These are phyloP conservation scores for Claviceps africana DNA, from an alignment of 2,329 filamentous ascomycete species.

Conservation along the genomic window DNA sequence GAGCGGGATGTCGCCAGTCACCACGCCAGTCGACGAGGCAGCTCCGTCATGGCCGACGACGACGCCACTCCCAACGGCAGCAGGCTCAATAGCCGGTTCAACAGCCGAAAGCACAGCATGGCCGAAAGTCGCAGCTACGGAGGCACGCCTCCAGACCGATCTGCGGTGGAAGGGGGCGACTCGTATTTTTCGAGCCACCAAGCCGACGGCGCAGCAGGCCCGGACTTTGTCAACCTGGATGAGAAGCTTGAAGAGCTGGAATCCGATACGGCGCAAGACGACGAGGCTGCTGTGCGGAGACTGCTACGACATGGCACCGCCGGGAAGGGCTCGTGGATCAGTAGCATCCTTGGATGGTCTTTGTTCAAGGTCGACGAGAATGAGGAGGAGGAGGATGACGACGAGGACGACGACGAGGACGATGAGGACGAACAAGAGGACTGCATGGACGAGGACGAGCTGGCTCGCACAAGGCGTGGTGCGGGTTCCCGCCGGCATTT, in stretches of 20 bases:
- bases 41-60: conserved; percentile 25
- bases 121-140: conserved; percentile 23
- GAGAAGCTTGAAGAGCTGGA: conserved; percentile 43
- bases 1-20: conserved; percentile 36
- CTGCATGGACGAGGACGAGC: conserved; percentile 12
- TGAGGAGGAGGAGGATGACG: conserved; percentile 33
- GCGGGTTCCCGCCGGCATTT: conserved; percentile 23
- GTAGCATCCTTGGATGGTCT: conserved; percentile 43
- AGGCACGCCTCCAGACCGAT: conserved; percentile 29
- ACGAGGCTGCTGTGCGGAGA: conserved; percentile 44
- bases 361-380: conserved; percentile 50
- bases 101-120: conserved; percentile 28
- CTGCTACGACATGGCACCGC: conserved; percentile 40
- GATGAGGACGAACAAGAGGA: conserved; percentile 14
- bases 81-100: conserved; percentile 33
- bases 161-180: conserved; percentile 22
- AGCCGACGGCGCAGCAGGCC: conserved; percentile 31
- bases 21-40: conserved; percentile 33
- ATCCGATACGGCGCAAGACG: conserved; percentile 35
- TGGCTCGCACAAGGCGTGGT: conserved; percentile 16
- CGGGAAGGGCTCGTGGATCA: conserved; percentile 44
- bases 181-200: conserved; percentile 27
- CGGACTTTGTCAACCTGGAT: conserved; percentile 50
- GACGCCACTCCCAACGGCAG: conserved; percentile 26
- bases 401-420: conserved; percentile 15